Evolutionary conservation across 2,329 filamentous ascomycete genomes (phyloP).

Genomic region (Davidsoniella virescens): DNA sequence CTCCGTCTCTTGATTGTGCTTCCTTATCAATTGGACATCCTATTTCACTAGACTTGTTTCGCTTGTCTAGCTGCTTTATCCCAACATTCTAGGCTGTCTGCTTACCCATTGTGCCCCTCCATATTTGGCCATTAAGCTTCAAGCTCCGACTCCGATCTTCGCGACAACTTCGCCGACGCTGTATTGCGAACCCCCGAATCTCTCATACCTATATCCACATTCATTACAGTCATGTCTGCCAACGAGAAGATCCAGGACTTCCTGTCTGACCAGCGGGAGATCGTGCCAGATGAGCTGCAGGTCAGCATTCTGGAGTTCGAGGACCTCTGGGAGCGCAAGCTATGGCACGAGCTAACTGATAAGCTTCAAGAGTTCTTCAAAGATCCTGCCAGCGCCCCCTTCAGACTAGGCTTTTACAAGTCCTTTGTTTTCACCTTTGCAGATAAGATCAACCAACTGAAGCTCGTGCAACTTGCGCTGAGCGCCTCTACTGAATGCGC

Average conservation of each 20-base stretch:
- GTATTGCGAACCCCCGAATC: not conserved
- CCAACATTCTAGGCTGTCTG: too few species aligned
- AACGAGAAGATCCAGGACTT: slow-evolving; percentile 81
- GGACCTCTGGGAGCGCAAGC: slow-evolving; percentile 93
- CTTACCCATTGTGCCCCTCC: too few species aligned
- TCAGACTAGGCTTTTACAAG: slow-evolving; percentile 83
- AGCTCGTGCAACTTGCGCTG: slow-evolving; percentile 81
- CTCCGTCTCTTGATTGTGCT: too few species aligned
- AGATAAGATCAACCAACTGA: slow-evolving; percentile 97
- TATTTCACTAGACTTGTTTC: too few species aligned
- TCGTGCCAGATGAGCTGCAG: slow-evolving; percentile 76
- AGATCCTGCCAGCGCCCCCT: slow-evolving; percentile 59
- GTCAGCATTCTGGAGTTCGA: slow-evolving; percentile 81
- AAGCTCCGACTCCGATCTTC: too few species aligned
- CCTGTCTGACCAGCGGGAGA: slow-evolving; percentile 75
- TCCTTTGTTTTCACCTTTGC: slow-evolving; percentile 91
- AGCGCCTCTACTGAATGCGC: slow-evolving; percentile 73
- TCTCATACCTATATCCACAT: slow-evolving; percentile 3
- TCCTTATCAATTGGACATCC: too few species aligned
- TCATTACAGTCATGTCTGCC: slow-evolving; percentile 13
- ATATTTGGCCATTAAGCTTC: too few species aligned
- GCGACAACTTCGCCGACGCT: not conserved
- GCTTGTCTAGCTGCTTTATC: too few species aligned
- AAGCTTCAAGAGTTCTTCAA: slow-evolving; percentile 78
- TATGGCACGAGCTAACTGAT: slow-evolving; percentile 98